phyloP scores from a whole-genome alignment of 139 green algal species.

The Asterochloris sp. region DNA sequence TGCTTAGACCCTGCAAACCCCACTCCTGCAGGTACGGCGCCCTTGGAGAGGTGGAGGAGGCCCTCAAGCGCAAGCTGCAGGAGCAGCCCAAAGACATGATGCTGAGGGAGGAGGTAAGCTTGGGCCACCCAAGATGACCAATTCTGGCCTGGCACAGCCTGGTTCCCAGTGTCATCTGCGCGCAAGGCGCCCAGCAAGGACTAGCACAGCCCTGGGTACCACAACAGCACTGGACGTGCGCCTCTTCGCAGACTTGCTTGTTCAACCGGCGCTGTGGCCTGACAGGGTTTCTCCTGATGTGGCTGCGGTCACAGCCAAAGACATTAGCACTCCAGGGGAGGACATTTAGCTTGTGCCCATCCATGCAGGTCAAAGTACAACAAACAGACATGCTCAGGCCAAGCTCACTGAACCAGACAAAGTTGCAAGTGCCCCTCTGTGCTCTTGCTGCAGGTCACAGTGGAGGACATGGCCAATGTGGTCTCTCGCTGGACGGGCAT shows the following conservation, averaged over 20 bases:
- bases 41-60: constrained; percentile 75
- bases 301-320: too few species aligned
- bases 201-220: too few species aligned
- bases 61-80: constrained; percentile 40
- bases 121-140: too few species aligned
- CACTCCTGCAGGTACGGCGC: constrained; percentile 62
- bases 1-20: too few species aligned
- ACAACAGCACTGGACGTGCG: too few species aligned
- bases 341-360: neutral
- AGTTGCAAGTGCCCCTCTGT: neutral
- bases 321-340: neutral
- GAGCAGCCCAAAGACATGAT: constrained; percentile 54
- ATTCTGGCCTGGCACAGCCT: too few species aligned
- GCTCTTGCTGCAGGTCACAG: neutral
- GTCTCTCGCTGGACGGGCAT: constrained; percentile 89
- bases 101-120: constrained; percentile 76
- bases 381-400: neutral
- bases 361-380: neutral
- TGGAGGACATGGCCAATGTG: constrained; percentile 41
- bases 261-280: too few species aligned
- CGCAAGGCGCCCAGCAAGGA: too few species aligned
- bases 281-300: too few species aligned
- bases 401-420: neutral
- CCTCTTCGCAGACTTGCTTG: too few species aligned
- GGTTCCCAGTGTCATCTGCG: too few species aligned